These are phyloP conservation scores for Galerina sulciceps DNA, from an alignment of 768 basidiomycete species.

Conservation along the genomic window DNA sequence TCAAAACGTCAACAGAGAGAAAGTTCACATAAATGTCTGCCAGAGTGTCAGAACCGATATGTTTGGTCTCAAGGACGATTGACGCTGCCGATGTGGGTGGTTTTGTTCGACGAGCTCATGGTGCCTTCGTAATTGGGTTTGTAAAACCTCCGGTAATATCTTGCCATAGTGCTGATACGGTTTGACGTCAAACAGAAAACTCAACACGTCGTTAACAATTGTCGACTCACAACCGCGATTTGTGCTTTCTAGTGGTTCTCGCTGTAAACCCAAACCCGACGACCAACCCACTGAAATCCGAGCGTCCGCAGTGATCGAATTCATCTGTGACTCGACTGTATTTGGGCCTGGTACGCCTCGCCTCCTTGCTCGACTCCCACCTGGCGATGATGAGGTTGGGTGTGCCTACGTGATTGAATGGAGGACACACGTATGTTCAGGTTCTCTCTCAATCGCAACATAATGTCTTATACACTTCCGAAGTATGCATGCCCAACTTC, in stretches of 20 bases:
- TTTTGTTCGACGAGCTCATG: slow-evolving; percentile 61
- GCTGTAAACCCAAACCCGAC: slow-evolving; percentile 53
- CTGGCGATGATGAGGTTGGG: slow-evolving; percentile 60
- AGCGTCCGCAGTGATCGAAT: slow-evolving; percentile 73
- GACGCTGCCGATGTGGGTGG: slow-evolving; percentile 61
- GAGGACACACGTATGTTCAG: slow-evolving; percentile 68
- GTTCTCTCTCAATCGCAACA: not conserved
- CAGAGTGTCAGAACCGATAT: slow-evolving; percentile 56
- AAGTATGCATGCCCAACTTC: slow-evolving; percentile 78
- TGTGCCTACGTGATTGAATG: slow-evolving; percentile 87
- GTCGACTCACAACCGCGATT: slow-evolving; percentile 58
- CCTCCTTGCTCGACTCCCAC: slow-evolving; percentile 72
- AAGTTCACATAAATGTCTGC: slow-evolving; percentile 69
- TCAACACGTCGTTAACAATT: slow-evolving; percentile 68
- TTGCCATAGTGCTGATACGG: not conserved
- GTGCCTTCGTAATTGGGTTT: slow-evolving; percentile 78
- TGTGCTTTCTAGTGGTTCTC: slow-evolving; percentile 64
- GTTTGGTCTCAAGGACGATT: slow-evolving; percentile 61
- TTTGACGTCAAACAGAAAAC: slow-evolving; percentile 38
- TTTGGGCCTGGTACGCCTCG: slow-evolving; percentile 56
- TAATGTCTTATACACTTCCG: not conserved
- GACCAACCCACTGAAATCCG: slow-evolving; percentile 36
- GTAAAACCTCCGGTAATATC: slow-evolving; percentile 15
- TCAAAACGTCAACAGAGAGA: slow-evolving; percentile 48
- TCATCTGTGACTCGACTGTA: slow-evolving; percentile 74